A percentile compares a stretch with the other conserved stretches of the same genome.
Conservation (phyloP, 1,284 basidiomycete genomes). For the Marasmius fiardii region DNA sequence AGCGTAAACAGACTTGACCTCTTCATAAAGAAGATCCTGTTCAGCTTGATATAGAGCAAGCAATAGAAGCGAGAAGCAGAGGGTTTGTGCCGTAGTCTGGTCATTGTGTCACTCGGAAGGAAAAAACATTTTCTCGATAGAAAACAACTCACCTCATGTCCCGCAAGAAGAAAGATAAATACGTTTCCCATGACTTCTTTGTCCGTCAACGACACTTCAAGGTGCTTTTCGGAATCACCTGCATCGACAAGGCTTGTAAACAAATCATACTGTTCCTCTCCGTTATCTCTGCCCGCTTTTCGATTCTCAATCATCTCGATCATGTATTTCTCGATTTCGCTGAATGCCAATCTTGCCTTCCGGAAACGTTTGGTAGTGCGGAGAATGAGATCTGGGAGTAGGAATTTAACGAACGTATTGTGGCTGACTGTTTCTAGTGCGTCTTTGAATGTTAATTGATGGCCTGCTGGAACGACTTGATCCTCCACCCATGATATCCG, state of each 20-base stretch:
- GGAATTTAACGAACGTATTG: background rate
- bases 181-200: constrained; percentile 1
- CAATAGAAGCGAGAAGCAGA: constrained; percentile 37
- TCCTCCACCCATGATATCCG: background rate
- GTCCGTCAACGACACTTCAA: background rate
- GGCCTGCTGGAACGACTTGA: background rate
- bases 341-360: background rate
- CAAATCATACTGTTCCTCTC: background rate
- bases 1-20: constrained; percentile 34
- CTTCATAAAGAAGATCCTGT: constrained; percentile 40
- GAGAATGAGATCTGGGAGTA: background rate
- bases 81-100: constrained; percentile 31
- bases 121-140: too few species aligned
- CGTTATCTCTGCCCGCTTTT: background rate
- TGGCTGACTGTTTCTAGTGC: background rate
- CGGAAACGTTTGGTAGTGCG: background rate
- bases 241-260: background rate
- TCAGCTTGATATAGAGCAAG: constrained; percentile 43
- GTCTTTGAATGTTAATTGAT: background rate
- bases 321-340: background rate
- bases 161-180: background rate
- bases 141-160: background rate
- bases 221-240: background rate
- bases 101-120: too few species aligned
- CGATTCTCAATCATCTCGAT: background rate